A percentile compares a stretch with the other conserved stretches of the same genome.
phyloP scores from a whole-genome alignment of 208 protist genomes.

The Leishmania arabica region DNA sequence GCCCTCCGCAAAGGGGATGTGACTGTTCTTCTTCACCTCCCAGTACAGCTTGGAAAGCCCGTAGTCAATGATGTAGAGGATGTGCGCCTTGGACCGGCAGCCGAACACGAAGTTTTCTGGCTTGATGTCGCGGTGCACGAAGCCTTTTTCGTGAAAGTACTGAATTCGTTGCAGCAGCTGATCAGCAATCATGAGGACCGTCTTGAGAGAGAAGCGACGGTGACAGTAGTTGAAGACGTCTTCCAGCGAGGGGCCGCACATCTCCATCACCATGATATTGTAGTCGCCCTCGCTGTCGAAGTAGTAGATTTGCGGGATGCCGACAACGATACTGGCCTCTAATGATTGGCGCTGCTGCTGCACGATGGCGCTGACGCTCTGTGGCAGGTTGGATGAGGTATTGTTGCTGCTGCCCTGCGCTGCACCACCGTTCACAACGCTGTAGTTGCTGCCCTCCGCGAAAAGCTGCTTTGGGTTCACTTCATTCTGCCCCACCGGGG shows the following conservation, averaged over 20 bases:
- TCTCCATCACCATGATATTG: conserved; percentile 96
- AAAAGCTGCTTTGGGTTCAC: conserved; percentile 28
- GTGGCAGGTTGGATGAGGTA: background rate
- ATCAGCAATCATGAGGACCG: conserved; percentile 99
- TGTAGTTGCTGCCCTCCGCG: conserved; percentile 5
- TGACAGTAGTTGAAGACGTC: conserved; percentile 93
- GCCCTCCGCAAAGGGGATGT: conserved; percentile 98
- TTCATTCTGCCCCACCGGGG: conserved; percentile 41
- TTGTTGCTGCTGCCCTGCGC: conserved; percentile 1
- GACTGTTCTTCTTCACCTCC: conserved; percentile 92
- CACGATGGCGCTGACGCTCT: background rate
- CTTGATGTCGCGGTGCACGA: conserved; percentile 92
- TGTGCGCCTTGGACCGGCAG: conserved; percentile 51
- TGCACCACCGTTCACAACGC: conserved; percentile 4
- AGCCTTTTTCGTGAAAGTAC: conserved; percentile 82
- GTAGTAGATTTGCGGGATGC: conserved; percentile 97
- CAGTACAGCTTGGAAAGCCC: conserved; percentile 98
- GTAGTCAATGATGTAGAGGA: conserved; percentile 98
- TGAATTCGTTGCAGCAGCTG: conserved; percentile 95
- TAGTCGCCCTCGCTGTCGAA: conserved; percentile 97
- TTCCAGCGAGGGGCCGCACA: conserved; percentile 89
- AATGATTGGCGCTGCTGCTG: background rate
- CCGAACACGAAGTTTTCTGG: conserved; percentile 92
- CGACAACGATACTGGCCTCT: conserved; percentile 48
- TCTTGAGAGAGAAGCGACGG: conserved; percentile 98